Conservation (phyloP, 495 filamentous ascomycete genomes). For the Trichoderma reesei region DNA sequence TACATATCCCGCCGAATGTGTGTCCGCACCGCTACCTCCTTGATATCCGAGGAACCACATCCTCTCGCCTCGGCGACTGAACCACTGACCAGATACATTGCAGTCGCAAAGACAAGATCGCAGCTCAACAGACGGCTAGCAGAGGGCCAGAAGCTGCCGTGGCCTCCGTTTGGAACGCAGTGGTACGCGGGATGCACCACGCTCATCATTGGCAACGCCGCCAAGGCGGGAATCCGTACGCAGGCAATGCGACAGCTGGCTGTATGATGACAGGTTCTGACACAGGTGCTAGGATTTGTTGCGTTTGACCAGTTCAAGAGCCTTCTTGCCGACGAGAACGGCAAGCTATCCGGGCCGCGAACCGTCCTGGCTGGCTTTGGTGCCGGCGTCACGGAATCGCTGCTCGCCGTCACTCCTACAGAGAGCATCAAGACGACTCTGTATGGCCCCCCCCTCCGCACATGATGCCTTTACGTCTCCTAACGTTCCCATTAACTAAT, state of each 20-base stretch:
- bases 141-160: conserved; percentile 79
- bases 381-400: conserved; percentile 85
- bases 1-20: conserved; percentile 96
- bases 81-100: conserved; percentile 17
- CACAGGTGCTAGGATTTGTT: conserved; percentile 59
- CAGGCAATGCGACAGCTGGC: conserved; percentile 10
- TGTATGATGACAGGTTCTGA: not conserved
- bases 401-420: conserved; percentile 91
- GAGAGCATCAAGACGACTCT: conserved; percentile 96
- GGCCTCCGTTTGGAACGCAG: conserved; percentile 84
- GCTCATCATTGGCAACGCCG: conserved; percentile 88
- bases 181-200: conserved; percentile 99
- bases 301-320: conserved; percentile 90
- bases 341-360: conserved; percentile 79
- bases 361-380: conserved; percentile 93
- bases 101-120: conserved; percentile 84
- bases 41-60: not conserved
- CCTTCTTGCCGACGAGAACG: conserved; percentile 70
- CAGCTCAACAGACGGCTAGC: conserved; percentile 84
- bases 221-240: conserved; percentile 90
- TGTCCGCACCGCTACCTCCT: conserved; percentile 14
- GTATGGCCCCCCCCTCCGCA: conserved; percentile 30
- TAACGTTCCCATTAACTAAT: not conserved
- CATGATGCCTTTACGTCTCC: not conserved
- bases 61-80: conserved; percentile 14